phyloP scores from a whole-genome alignment of 2,329 filamentous ascomycete genomes.

The Sphaerostilbella broomeana region DNA sequence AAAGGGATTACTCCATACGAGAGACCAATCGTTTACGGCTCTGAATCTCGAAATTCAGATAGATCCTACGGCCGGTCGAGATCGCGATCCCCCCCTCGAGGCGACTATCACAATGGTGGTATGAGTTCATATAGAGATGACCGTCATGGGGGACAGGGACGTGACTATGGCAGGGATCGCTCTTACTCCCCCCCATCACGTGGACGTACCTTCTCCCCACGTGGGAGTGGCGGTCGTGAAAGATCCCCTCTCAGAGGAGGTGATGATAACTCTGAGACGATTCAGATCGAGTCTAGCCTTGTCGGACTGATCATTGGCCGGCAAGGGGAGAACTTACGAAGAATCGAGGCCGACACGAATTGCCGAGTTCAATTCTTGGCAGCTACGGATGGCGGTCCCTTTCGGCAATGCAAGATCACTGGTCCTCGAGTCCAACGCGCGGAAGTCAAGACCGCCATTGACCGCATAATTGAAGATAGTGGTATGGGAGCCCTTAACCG shows the following conservation, averaged over 20 bases:
- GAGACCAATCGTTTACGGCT: conserved; percentile 42
- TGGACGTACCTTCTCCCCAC: conserved; percentile 54
- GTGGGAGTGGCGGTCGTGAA: conserved; percentile 46
- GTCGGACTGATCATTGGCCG: conserved; percentile 88
- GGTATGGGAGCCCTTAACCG: conserved; percentile 44
- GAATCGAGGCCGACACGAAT: conserved; percentile 74
- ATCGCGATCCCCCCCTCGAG: conserved; percentile 69
- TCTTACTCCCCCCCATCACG: conserved; percentile 63
- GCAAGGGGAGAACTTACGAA: conserved; percentile 79
- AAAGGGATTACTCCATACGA: conserved; percentile 64
- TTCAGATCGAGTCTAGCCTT: conserved; percentile 78
- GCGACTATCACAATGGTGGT: conserved; percentile 63
- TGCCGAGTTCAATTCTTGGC: conserved; percentile 86
- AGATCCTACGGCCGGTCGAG: conserved; percentile 58
- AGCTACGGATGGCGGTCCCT: conserved; percentile 63
- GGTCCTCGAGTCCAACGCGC: conserved; percentile 65
- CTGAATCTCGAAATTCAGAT: conserved; percentile 29
- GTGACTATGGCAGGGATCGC: conserved; percentile 53
- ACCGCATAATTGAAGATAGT: conserved; percentile 79
- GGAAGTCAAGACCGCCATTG: conserved; percentile 76
- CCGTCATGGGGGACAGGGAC: conserved; percentile 55
- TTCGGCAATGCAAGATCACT: conserved; percentile 79
- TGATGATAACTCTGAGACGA: conserved; percentile 71
- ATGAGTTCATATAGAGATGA: conserved; percentile 81
- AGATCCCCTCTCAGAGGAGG: conserved; percentile 50